These are phyloP conservation scores for Ustilago sp. DNA, from an alignment of 1,284 basidiomycete genomes.

Conservation along the genomic window DNA sequence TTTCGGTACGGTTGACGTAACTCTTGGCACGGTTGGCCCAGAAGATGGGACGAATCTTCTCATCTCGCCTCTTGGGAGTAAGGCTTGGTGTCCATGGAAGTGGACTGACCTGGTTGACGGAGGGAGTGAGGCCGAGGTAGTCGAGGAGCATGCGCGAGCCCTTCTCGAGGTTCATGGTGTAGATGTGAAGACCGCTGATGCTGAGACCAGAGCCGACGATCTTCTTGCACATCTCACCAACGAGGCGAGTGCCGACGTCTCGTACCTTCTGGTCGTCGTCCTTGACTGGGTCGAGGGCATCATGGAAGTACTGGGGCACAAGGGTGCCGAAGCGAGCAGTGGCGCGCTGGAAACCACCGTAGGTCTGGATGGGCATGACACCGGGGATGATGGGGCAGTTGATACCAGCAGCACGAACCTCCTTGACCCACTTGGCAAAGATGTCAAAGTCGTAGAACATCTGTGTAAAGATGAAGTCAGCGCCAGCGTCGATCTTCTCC, in stretches of 20 bases:
- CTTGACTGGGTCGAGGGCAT: constrained; percentile 87
- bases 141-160: constrained; percentile 69
- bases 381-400: constrained; percentile 94
- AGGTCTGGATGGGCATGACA: constrained; percentile 97
- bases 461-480: constrained; percentile 91
- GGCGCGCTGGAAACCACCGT: constrained; percentile 94
- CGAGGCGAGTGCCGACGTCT: constrained; percentile 57
- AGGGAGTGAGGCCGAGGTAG: constrained; percentile 64
- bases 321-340: constrained; percentile 86
- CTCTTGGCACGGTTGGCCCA: constrained; percentile 68
- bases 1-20: constrained; percentile 69
- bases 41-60: constrained; percentile 69
- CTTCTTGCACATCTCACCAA: constrained; percentile 68
- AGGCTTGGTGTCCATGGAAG: constrained; percentile 67
- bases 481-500: constrained; percentile 86
- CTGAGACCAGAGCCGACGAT: constrained; percentile 61
- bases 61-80: constrained; percentile 67
- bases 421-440: constrained; percentile 86
- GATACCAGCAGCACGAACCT: constrained; percentile 75
- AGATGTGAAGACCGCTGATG: constrained; percentile 68
- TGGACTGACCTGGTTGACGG: constrained; percentile 64
- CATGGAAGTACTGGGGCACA: constrained; percentile 84
- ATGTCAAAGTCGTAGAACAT: constrained; percentile 93
- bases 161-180: constrained; percentile 69
- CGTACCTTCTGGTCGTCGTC: constrained; percentile 71